Evolutionary conservation across 352 stramenopile species (phyloP).

Genomic region (Pythium folliculosum): DNA sequence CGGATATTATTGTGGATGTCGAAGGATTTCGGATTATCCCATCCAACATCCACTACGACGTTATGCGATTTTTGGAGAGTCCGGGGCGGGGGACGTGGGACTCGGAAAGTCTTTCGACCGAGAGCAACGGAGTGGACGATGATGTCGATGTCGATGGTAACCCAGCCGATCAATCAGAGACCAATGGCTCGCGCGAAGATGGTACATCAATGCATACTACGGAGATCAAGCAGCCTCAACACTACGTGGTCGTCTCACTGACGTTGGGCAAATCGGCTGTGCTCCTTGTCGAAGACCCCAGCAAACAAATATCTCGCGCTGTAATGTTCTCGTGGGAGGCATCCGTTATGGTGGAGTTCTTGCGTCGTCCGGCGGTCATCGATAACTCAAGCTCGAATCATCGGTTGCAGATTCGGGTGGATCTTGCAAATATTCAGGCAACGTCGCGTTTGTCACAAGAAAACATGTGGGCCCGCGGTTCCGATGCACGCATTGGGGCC

Average conservation of each 20-base stretch:
- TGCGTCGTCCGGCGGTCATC: slow-evolving; percentile 38
- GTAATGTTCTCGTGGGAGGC: slow-evolving; percentile 86
- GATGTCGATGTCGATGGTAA: not conserved
- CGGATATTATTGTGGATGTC: slow-evolving; percentile 72
- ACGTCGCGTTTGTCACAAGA: slow-evolving; percentile 75
- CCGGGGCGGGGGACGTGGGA: slow-evolving; percentile 24
- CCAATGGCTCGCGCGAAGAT: not conserved
- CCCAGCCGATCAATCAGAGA: not conserved
- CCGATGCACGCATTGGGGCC: slow-evolving; percentile 25
- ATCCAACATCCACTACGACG: slow-evolving; percentile 82
- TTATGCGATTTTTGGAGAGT: slow-evolving; percentile 68
- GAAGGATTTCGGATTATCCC: slow-evolving; percentile 78
- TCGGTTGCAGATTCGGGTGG: slow-evolving; percentile 63
- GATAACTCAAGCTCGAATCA: slow-evolving; percentile 37
- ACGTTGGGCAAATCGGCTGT: slow-evolving; percentile 67
- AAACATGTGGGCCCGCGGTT: slow-evolving; percentile 54
- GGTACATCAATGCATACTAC: not conserved
- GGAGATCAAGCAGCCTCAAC: slow-evolving; percentile 26
- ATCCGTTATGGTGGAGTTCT: slow-evolving; percentile 58
- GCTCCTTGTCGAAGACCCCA: slow-evolving; percentile 73
- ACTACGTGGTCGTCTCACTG: slow-evolving; percentile 42
- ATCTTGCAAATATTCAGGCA: slow-evolving; percentile 70
- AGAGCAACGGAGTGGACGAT: not conserved
- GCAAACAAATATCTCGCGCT: slow-evolving; percentile 66
- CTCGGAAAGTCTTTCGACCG: slow-evolving; percentile 4